Evolutionary conservation across 78 protist species (phyloP).

Genomic region (Bodo saltans): DNA sequence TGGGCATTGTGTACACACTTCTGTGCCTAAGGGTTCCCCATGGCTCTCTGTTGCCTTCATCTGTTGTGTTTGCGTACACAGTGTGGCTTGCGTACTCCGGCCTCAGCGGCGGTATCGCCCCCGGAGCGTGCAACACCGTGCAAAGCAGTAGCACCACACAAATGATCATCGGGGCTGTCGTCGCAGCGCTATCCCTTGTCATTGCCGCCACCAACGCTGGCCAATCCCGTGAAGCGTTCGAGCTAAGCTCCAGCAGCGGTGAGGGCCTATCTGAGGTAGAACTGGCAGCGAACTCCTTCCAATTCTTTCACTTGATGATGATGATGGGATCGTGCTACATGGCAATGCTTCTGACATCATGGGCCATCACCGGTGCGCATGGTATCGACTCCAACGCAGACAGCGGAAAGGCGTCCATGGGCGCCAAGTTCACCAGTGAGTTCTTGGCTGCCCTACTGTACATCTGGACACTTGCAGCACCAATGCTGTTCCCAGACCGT

Average conservation of each 20-base stretch:
- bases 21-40: constrained; percentile 9
- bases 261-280: background rate
- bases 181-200: background rate
- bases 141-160: background rate
- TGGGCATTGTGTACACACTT: background rate
- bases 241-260: background rate
- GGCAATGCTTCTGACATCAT: constrained; percentile 29
- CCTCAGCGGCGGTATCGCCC: background rate
- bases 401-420: background rate
- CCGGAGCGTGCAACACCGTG: constrained; percentile 29
- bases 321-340: constrained; percentile 18
- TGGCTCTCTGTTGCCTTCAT: constrained; percentile 32
- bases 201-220: background rate
- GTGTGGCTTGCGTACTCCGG: constrained; percentile 21
- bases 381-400: background rate
- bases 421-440: background rate
- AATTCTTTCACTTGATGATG: constrained; percentile 34
- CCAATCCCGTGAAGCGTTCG: background rate
- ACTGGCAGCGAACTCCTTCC: background rate
- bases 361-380: background rate
- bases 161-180: background rate
- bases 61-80: constrained; percentile 3
- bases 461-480: constrained; percentile 35
- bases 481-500: constrained; percentile 8
- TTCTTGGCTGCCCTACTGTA: constrained; percentile 9